Conservation (phyloP, 345 rosid genomes). For the Lumnitzera littorea region DNA sequence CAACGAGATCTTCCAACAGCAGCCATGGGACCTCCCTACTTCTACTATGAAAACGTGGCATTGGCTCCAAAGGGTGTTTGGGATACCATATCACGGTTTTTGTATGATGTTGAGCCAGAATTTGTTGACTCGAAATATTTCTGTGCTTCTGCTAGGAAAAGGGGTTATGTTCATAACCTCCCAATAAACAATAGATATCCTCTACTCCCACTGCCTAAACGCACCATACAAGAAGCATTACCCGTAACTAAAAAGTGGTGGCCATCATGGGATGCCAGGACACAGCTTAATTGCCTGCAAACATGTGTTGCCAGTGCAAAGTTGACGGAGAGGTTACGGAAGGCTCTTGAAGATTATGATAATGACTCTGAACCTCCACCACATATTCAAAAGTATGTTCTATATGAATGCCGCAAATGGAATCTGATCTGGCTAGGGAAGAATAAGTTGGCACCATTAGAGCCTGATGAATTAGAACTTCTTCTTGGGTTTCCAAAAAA, state of each 20-base stretch:
- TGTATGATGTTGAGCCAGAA: constrained; percentile 70
- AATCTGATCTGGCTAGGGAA: constrained; percentile 91
- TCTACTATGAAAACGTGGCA: constrained; percentile 90
- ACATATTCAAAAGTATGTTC: constrained; percentile 41
- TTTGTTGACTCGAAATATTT: constrained; percentile 77
- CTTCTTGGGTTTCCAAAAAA: constrained; percentile 84
- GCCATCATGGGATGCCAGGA: constrained; percentile 85
- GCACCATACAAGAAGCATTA: constrained; percentile 61
- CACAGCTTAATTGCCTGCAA: constrained; percentile 69
- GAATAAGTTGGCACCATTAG: constrained; percentile 80
- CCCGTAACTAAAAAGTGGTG: constrained; percentile 72
- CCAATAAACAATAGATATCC: constrained; percentile 58
- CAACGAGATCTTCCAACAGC: constrained; percentile 50
- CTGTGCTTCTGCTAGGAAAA: constrained; percentile 86
- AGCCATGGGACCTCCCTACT: constrained; percentile 70
- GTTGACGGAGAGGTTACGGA: constrained; percentile 62
- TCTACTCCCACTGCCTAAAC: constrained; percentile 62
- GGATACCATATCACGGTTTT: constrained; percentile 61
- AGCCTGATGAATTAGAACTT: constrained; percentile 83
- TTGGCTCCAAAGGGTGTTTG: constrained; percentile 94
- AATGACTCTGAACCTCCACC: constrained; percentile 43
- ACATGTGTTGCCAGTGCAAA: constrained; percentile 65
- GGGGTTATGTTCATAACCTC: constrained; percentile 85
- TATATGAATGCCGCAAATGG: constrained; percentile 76
- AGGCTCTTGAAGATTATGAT: constrained; percentile 37